Evolutionary conservation across 495 filamentous ascomycete species (phyloP), one percentile per base, ranked within the genome.

Genomic region (Annulohypoxylon moriforme): DNA sequence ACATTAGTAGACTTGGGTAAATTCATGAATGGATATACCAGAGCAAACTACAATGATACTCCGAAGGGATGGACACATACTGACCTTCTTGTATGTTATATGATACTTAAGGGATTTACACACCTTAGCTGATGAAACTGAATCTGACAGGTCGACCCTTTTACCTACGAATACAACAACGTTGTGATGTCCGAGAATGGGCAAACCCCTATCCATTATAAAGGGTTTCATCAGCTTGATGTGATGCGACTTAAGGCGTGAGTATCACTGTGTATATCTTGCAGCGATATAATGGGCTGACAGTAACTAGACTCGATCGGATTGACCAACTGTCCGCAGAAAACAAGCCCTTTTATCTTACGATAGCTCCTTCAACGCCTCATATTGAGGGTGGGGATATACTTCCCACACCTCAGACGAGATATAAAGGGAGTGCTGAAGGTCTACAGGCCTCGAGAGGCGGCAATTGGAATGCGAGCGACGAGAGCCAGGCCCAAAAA

Each of bases 111-210:
- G 8, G 8, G n/a, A 4, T 20, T 9, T 10, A 50, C 16, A 20
- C 3, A 29, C 20, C 5, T n/a, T 38, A 36, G 60, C 47, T 50
- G 24, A 63, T 11, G 3, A 3, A 4, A 14, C 29, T 46, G 10
- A 16, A 59, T 27, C 2, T 53, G n/a, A 85, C 77, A 89, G 9
- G 81, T 89, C 1, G 88, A 90, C 58, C 86, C 86, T 0, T 87
- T 78, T 62, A 89, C 88, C 0, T 90, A 90, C 67, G 79, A 83
- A 1, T 90, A 90, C 67, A 79, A 84, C 31, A 89, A 56, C 20
- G 52, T 56, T 38, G 85, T 82, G 0, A 87, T 84, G 56, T 86
- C 88, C 53, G 81, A 85, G 3, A 87, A 89, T 60, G 79, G 79
- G 7, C 82, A 88, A 10, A 68, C 76, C 0, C 1, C 76, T 78